Evolutionary conservation across 2,329 filamentous ascomycete species (phyloP).

Genomic region (Hypoxylon sp.): DNA sequence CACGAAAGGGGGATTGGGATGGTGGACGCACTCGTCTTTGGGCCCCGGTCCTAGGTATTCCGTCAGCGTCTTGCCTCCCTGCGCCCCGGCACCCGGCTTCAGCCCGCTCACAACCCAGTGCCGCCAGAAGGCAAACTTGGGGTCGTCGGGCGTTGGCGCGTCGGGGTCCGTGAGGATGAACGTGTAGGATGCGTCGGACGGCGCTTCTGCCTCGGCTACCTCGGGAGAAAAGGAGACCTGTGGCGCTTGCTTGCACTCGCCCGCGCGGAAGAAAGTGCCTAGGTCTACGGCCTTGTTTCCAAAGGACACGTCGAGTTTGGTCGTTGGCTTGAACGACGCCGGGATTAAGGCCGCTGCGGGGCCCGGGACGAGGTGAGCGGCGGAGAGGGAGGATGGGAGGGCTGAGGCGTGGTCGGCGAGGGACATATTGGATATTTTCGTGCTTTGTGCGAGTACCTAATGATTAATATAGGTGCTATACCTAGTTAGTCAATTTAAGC

Average conservation of each 20-base stretch:
- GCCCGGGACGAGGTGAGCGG: conserved; percentile 57
- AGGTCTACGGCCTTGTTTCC: conserved; percentile 54
- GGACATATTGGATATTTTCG: conserved; percentile 37
- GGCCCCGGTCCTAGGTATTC: conserved; percentile 62
- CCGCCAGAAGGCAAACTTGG: conserved; percentile 69
- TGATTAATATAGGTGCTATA: background rate
- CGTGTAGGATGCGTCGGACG: conserved; percentile 61
- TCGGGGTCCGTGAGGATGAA: conserved; percentile 68
- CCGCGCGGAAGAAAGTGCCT: conserved; percentile 59
- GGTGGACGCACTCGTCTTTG: conserved; percentile 59
- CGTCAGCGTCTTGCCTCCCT: conserved; percentile 55
- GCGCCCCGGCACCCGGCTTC: conserved; percentile 51
- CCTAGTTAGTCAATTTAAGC: background rate
- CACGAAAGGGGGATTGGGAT: too few species aligned
- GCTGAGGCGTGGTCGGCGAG: conserved; percentile 45
- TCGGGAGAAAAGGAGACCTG: conserved; percentile 57
- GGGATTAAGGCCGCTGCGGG: conserved; percentile 59
- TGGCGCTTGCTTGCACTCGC: conserved; percentile 57
- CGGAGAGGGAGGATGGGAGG: conserved; percentile 54
- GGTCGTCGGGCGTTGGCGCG: conserved; percentile 68
- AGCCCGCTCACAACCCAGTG: conserved; percentile 66
- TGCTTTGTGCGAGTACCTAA: background rate
- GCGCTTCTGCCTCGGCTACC: conserved; percentile 49
- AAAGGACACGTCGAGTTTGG: conserved; percentile 58
- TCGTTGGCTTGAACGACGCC: conserved; percentile 59